Evolutionary conservation across 2,329 filamentous ascomycete species (phyloP).

Genomic region (Fusarium nodosum): DNA sequence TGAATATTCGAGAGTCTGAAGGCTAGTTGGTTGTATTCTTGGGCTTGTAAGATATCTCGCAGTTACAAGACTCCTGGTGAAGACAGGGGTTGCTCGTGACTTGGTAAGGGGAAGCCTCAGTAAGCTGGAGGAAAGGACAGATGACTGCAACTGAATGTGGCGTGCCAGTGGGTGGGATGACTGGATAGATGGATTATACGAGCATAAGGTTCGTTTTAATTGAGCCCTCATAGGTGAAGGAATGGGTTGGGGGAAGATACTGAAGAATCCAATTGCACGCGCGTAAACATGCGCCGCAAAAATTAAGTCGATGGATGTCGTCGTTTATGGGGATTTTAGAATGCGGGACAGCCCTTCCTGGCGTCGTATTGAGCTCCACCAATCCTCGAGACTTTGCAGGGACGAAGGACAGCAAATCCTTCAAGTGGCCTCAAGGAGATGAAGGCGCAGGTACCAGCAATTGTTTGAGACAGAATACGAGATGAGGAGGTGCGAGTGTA

Average conservation of each 20-base stretch:
- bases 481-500: conserved; percentile 31
- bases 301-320: conserved; percentile 42
- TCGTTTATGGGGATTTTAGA: conserved; percentile 41
- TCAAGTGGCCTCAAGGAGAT: conserved; percentile 10
- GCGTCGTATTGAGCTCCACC: conserved; percentile 40
- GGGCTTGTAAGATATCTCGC: conserved; percentile 10
- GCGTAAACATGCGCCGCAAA: conserved; percentile 39
- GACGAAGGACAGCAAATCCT: conserved; percentile 6
- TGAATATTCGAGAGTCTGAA: conserved; percentile 6
- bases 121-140: conserved; percentile 27
- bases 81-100: conserved; percentile 32
- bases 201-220: conserved; percentile 33
- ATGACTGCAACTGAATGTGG: conserved; percentile 35
- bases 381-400: conserved; percentile 21
- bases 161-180: conserved; percentile 21
- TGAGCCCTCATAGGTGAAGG: conserved; percentile 46
- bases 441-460: conserved; percentile 9
- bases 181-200: conserved; percentile 25
- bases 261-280: conserved; percentile 25
- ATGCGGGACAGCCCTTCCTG: conserved; percentile 43
- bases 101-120: conserved; percentile 29
- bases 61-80: conserved; percentile 20
- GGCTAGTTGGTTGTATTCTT: background rate
- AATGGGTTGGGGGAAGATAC: conserved; percentile 13
- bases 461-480: conserved; percentile 8